Percentiles rank a stretch among this genome's conserved stretches.
phyloP scores from a whole-genome alignment of 768 basidiomycete species.

The Epithele typhae region DNA sequence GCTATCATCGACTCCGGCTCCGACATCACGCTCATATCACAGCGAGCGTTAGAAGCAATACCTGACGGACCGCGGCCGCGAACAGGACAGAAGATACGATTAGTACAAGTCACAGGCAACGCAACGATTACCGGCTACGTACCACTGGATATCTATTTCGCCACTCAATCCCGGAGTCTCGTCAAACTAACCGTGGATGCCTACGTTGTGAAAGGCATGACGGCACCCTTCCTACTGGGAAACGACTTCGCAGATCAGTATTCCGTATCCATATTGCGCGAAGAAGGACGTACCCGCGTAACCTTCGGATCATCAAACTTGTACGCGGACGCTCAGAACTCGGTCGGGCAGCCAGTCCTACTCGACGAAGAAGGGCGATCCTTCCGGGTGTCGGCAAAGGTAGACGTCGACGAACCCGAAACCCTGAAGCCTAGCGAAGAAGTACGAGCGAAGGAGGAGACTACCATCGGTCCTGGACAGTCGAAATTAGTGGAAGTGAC shows the following conservation, averaged over 20 bases:
- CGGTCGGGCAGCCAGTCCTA: too few relatives aligned
- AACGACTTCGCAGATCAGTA: conserved; percentile 30
- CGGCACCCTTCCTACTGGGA: conserved; percentile 19
- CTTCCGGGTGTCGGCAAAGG: too few relatives aligned
- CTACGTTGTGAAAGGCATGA: conserved; percentile 21
- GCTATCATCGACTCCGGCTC: conserved; percentile 30
- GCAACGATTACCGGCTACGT: conserved; percentile 26
- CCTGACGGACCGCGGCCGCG: conserved; percentile 12
- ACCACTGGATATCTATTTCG: conserved; percentile 22
- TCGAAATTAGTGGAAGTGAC: too few relatives aligned
- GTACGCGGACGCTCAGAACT: neutral
- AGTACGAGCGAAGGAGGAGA: too few relatives aligned
- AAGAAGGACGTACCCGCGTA: conserved; percentile 9
- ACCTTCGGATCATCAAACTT: conserved; percentile 14
- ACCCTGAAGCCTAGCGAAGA: too few relatives aligned
- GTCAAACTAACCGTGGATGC: conserved; percentile 21
- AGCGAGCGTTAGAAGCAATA: conserved; percentile 5
- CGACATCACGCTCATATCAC: conserved; percentile 33
- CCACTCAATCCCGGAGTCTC: conserved; percentile 17
- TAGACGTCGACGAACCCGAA: too few relatives aligned
- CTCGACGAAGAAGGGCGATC: too few relatives aligned
- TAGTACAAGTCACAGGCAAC: conserved; percentile 31
- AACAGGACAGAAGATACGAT: conserved; percentile 26
- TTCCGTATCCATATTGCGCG: conserved; percentile 24
- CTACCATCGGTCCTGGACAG: too few relatives aligned